Base-by-base conservation (phyloP, 2,329 filamentous ascomycete species). In the Aspergillus thermomutatus region DNA sequence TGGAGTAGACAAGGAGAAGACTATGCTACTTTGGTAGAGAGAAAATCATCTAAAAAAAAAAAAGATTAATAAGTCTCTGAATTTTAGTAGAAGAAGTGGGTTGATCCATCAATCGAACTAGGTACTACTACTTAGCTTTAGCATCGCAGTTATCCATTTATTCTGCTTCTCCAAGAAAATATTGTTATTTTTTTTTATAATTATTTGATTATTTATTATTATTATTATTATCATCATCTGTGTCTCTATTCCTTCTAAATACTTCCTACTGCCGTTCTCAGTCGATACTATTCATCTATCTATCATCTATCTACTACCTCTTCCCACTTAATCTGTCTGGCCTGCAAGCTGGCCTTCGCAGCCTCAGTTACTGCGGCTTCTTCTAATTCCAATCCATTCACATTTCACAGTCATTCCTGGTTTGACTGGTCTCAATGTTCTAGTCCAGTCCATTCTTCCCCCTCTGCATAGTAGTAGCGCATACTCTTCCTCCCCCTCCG, bases 281-380 rank as follows among this genome's bases (percentile, higher is more conserved):
- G 17, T 47, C 11, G 17, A 50, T 41, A 40, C 50, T 49, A 54
- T 46, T 53, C 41, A 49, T 58, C 54, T 28, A 52, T 41, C 31
- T 37, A 49, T 43, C 19, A 14, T 46, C 40, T 11, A 10, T 14
- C 21, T 6, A 14, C 43, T 6, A 50, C 23, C 27, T n/a, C 28
- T 52, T 40, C 45, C 37, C 17, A 27, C 50, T 23, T 26, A 21
- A 19, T 54, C 54, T 56, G 47, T 54, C 54, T 56, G 47, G 50
- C 57, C 61, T 65, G 64, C 62, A 61, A 63, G 63, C 62, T 64
- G 60, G 61, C 55, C 62, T 66, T 62, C 58, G 64, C 64, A 64
- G 63, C 56, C 49, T 53, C 49, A 54, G 14, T 26, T 26, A 26
- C 4, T 26, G 25, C 25, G 25, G 25, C 25, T 26, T 37, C 14